Evolutionary conservation across 1,139 yeast species (phyloP).

Genomic region (Diutina pseudorugosa): DNA sequence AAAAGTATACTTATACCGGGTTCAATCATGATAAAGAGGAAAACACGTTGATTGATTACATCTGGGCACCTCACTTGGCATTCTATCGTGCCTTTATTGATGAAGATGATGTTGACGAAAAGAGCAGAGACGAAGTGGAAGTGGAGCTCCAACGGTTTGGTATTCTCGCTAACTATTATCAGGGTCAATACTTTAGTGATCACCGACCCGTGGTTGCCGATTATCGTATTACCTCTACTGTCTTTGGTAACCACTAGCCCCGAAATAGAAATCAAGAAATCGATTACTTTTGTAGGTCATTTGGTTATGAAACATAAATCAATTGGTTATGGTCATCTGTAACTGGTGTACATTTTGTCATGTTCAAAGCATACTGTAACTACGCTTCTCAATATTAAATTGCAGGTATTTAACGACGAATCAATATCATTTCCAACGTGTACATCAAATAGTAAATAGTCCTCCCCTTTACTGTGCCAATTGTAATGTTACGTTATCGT

Average conservation of each 20-base stretch:
- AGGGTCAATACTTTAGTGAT: conserved; percentile 12
- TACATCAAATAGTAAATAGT: no score
- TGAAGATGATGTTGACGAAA: not conserved
- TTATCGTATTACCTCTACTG: conserved; percentile 6
- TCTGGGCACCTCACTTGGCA: conserved; percentile 11
- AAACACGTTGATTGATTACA: conserved; percentile 13
- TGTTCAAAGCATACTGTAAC: no score
- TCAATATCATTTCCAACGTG: no score
- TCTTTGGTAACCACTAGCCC: not conserved
- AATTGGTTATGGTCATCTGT: no score
- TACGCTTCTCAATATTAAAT: no score
- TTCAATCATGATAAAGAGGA: conserved; percentile 11
- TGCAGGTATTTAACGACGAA: no score
- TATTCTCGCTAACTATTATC: conserved; percentile 10
- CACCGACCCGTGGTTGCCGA: conserved; percentile 16
- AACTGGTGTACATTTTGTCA: no score
- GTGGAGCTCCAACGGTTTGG: conserved; percentile 8
- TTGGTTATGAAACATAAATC: no score
- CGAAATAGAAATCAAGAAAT: no score
- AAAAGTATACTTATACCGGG: conserved; percentile 12
- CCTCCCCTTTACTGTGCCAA: not conserved
- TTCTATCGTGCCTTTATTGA: conserved; percentile 5
- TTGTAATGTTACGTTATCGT: no score
- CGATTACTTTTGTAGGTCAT: no score
- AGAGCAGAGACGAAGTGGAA: conserved; percentile 2